phyloP scores from a whole-genome alignment of 192 early-diverging fungal genomes.

The Gonapodya prolifera region DNA sequence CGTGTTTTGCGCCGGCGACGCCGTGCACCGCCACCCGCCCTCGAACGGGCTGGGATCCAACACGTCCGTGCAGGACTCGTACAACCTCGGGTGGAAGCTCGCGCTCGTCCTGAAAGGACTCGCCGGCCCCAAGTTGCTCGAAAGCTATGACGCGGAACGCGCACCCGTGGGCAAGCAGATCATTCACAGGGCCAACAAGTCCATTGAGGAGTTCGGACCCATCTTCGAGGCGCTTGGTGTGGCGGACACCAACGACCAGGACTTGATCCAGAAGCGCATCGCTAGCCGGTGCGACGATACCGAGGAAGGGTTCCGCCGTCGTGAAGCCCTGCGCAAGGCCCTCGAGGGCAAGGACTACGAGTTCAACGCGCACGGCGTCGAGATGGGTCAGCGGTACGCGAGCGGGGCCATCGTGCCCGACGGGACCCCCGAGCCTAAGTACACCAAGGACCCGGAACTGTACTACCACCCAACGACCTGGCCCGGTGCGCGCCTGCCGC shows the following conservation, averaged over 20 bases:
- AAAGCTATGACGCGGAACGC: not conserved
- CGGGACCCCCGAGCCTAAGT: too few species aligned
- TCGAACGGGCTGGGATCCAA: constrained; percentile 26
- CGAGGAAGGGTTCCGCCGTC: not conserved
- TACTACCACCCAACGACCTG: too few species aligned
- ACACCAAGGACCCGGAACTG: too few species aligned
- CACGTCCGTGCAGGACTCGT: constrained; percentile 24
- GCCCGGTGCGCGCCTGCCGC: too few species aligned
- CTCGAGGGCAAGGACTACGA: not conserved
- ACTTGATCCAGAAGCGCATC: not conserved
- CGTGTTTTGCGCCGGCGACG: constrained; percentile 28
- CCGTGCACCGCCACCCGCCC: constrained; percentile 25
- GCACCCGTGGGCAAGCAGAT: not conserved
- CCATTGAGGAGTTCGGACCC: not conserved
- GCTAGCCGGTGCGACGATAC: not conserved
- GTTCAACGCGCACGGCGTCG: too few species aligned
- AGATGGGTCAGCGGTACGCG: too few species aligned
- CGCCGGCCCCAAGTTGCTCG: not conserved
- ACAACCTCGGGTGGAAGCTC: constrained; percentile 32
- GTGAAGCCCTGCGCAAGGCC: not conserved
- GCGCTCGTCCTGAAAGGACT: constrained; percentile 14
- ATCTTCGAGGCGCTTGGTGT: not conserved
- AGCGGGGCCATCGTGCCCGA: too few species aligned
- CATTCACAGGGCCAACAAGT: not conserved
- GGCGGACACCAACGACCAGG: not conserved